Percentiles rank a stretch among this genome's conserved stretches.
These are phyloP conservation scores for Aspergillus tubingensis DNA, from an alignment of 2,329 filamentous ascomycete species.

Conservation along the genomic window DNA sequence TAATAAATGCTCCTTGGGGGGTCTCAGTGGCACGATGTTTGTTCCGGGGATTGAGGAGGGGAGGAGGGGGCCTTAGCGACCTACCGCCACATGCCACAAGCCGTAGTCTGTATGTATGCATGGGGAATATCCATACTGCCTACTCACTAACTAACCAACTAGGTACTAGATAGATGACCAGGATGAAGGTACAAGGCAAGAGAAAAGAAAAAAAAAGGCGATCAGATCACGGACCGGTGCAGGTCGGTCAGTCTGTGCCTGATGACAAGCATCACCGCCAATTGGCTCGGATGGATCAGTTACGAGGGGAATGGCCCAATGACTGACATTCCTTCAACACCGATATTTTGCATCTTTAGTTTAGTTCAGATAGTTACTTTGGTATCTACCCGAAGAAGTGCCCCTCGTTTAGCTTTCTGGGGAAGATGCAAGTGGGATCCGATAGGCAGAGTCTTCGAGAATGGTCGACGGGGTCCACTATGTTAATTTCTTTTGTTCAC, in stretches of 20 bases:
- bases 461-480: conserved; percentile 9
- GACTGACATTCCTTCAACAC: conserved; percentile 12
- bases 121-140: neutral
- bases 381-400: conserved; percentile 6
- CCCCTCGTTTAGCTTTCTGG: conserved; percentile 15
- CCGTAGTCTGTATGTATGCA: neutral
- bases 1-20: neutral
- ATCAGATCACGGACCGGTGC: conserved; percentile 7
- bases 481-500: conserved; percentile 8
- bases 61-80: neutral
- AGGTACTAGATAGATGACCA: neutral
- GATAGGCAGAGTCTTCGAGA: conserved; percentile 14
- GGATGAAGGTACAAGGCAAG: neutral
- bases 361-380: too few relatives aligned
- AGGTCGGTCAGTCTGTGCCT: conserved; percentile 19
- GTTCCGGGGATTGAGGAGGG: neutral
- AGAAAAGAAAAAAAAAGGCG: neutral
- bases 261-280: conserved; percentile 11
- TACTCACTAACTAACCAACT: too few relatives aligned
- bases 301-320: conserved; percentile 7
- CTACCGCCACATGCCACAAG: neutral
- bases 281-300: conserved; percentile 5
- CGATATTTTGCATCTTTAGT: conserved; percentile 6
- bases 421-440: conserved; percentile 13
- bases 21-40: neutral